Evolutionary conservation across 2,329 filamentous ascomycete species (phyloP).

Genomic region (Botrytis fragariae): DNA sequence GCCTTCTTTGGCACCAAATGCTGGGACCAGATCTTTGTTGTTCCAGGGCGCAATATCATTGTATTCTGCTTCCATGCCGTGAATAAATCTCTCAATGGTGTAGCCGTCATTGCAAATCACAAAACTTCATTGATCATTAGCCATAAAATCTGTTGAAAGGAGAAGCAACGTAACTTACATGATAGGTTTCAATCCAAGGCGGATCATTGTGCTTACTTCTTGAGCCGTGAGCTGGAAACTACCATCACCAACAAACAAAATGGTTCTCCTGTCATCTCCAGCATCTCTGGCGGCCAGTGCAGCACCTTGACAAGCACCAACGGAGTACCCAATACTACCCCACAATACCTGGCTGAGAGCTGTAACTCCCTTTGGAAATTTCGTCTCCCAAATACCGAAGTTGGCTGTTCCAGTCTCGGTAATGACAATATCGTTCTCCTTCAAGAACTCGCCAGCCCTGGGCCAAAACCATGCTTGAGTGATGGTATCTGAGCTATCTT

Average conservation of each 20-base stretch:
- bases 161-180: conserved; percentile 52
- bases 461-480: conserved; percentile 78
- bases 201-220: conserved; percentile 80
- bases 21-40: conserved; percentile 63
- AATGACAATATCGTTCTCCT: conserved; percentile 60
- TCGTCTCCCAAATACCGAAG: conserved; percentile 84
- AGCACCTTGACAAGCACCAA: conserved; percentile 63
- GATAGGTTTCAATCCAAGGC: conserved; percentile 70
- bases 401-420: conserved; percentile 87
- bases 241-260: conserved; percentile 87
- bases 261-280: conserved; percentile 59
- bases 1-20: conserved; percentile 62
- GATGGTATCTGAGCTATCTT: conserved; percentile 48
- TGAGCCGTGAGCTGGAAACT: conserved; percentile 83
- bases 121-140: conserved; percentile 50
- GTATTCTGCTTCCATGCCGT: conserved; percentile 75
- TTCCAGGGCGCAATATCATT: conserved; percentile 80
- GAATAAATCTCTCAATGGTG: conserved; percentile 86
- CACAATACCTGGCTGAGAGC: conserved; percentile 77
- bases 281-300: conserved; percentile 71
- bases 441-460: conserved; percentile 68
- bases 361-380: conserved; percentile 73
- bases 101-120: conserved; percentile 86
- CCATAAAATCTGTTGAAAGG: background rate
- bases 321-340: conserved; percentile 65